Conservation (phyloP, 441 rosid genomes). For the Sinapis alba region DNA sequence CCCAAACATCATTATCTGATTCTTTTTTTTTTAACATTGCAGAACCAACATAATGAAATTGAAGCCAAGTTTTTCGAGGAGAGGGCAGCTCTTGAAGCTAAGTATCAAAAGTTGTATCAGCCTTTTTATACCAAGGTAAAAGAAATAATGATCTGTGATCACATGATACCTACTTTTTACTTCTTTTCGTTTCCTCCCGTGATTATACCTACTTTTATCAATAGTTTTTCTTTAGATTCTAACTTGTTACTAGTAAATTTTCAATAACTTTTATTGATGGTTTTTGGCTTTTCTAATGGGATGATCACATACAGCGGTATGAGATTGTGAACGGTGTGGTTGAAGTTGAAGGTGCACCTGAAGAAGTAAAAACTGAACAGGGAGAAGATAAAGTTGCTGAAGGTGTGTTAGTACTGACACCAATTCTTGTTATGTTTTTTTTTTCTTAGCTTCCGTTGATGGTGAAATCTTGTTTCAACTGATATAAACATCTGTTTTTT, state of each 20-base stretch:
- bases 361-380: constrained; percentile 49
- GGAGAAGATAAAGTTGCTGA: constrained; percentile 58
- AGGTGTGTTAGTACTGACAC: constrained; percentile 45
- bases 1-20: neutral
- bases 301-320: constrained; percentile 53
- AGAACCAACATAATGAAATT: constrained; percentile 80
- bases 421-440: neutral
- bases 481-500: constrained; percentile 13
- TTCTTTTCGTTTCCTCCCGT: neutral
- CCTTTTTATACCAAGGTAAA: constrained; percentile 79
- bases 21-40: constrained; percentile 20
- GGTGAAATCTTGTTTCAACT: neutral
- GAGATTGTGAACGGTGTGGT: constrained; percentile 77
- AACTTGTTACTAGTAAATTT: neutral
- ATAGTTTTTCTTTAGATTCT: neutral
- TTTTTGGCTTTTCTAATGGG: neutral
- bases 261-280: neutral
- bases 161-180: neutral
- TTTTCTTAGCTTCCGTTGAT: neutral
- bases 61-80: constrained; percentile 92
- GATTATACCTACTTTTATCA: neutral
- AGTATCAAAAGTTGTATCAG: constrained; percentile 79
- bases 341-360: constrained; percentile 60
- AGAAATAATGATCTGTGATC: neutral
- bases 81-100: constrained; percentile 90